Evolutionary conservation across 1,139 yeast genomes (phyloP).

Genomic region (Saccharomyces hybrid): DNA sequence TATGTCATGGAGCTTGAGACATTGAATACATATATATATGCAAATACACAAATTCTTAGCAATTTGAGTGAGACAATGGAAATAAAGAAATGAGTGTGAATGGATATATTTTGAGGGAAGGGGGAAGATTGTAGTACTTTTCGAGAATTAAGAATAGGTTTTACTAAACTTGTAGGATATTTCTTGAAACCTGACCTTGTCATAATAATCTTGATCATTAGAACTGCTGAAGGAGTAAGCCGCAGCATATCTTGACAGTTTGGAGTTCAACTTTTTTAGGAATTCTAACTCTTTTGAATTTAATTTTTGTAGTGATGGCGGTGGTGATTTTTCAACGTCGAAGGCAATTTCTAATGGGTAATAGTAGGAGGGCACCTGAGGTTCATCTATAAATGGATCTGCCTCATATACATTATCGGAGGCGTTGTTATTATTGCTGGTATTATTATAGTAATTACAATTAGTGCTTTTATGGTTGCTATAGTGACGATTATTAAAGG

Average conservation of each 20-base stretch:
- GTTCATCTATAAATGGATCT: not conserved
- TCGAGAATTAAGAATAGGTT: conserved; percentile 18
- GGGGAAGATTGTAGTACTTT: not conserved
- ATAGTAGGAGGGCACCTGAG: conserved; percentile 3
- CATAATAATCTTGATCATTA: conserved; percentile 24
- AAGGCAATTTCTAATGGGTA: conserved; percentile 7
- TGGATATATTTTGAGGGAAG: no score
- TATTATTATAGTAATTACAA: not conserved
- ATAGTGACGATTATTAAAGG: not conserved
- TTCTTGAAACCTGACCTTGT: conserved; percentile 30
- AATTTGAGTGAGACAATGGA: not conserved
- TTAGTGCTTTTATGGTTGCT: not conserved
- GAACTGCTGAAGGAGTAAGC: conserved; percentile 19
- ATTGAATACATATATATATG: not conserved
- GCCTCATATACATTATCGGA: not conserved
- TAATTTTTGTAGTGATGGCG: conserved; percentile 1
- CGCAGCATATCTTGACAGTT: conserved; percentile 19
- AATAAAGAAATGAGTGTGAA: not conserved
- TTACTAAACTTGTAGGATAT: conserved; percentile 29
- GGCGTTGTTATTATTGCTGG: not conserved
- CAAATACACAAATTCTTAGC: not conserved
- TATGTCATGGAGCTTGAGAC: not conserved
- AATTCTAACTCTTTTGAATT: conserved; percentile 11
- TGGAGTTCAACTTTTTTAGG: conserved; percentile 13
- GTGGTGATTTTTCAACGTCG: not conserved